Evolutionary conservation across 2,329 filamentous ascomycete genomes (phyloP).

Genomic region (Exophiala oligosperma): DNA sequence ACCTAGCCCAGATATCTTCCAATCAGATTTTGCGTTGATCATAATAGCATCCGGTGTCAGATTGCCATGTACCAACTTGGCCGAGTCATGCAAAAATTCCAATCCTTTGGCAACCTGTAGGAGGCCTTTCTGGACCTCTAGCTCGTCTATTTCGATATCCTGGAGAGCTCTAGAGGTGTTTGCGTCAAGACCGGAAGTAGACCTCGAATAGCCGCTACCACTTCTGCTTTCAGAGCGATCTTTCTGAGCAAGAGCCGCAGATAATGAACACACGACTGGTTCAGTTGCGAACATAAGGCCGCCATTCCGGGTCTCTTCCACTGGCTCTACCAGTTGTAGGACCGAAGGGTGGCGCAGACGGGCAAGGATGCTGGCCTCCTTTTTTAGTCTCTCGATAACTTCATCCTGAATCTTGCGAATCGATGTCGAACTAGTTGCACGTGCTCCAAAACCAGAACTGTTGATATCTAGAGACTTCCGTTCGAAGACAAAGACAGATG

Average conservation of each 20-base stretch:
- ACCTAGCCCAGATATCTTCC: constrained; percentile 94
- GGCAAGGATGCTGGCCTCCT: constrained; percentile 85
- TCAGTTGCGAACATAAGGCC: constrained; percentile 96
- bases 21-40: constrained; percentile 96
- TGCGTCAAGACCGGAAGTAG: constrained; percentile 49
- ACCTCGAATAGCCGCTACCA: constrained; percentile 37
- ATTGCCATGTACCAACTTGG: constrained; percentile 90
- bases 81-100: constrained; percentile 94
- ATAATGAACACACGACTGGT: constrained; percentile 82
- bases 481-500: constrained; percentile 93
- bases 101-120: constrained; percentile 90
- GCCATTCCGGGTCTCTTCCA: constrained; percentile 88
- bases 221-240: constrained; percentile 69
- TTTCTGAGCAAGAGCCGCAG: constrained; percentile 79
- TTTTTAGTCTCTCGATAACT: constrained; percentile 85
- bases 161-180: constrained; percentile 67
- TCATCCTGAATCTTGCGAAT: constrained; percentile 84
- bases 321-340: constrained; percentile 87
- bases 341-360: constrained; percentile 88
- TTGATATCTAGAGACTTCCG: constrained; percentile 74
- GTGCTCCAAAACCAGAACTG: constrained; percentile 60
- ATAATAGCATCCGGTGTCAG: constrained; percentile 90
- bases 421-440: constrained; percentile 61
- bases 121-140: constrained; percentile 96
- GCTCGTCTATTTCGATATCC: constrained; percentile 90